Evolutionary conservation across 148 eudicot species (phyloP), one percentile per base, ranked within the genome.

Genomic region (Beta vulgaris): DNA sequence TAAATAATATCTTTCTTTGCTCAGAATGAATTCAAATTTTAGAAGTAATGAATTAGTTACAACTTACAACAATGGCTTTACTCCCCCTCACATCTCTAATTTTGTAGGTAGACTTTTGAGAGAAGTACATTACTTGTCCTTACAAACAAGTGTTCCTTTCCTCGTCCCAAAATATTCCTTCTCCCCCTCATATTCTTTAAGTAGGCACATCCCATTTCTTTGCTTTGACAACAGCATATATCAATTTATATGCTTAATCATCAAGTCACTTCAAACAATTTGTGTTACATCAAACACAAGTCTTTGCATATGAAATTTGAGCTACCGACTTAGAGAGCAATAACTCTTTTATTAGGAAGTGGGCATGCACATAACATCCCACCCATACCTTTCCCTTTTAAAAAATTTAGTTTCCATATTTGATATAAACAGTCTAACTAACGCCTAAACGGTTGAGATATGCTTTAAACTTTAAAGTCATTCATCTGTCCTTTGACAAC

Each of bases 71-170:
- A 18, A 49, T 21, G 8, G 23, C n/a, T 21, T 51, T 21, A n/a
- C 7, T 21, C 57, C 21, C 55, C 29, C 36, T 13, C 35, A 28
- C 7, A 32, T 25, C 6, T 2, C 35, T 11, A 14, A 35, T 3
- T 23, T 67, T 23, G 18, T 66, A 32, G 31, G 18, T 66, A 1
- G 42, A 34, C 19, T 64, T 31, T 11, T 15, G 68, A 44, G 31
- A 73, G 77, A 62, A 72, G 28, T 51, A 43, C 75, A 49, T 80
- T 74, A 40, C 79, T 63, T 81, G 76, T 39, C 80, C 76, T 55
- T 28, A 13, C 26, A 72, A 65, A 66, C 64, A 81, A 67, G 63
- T 1, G 10, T 73, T 43, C 66, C 75, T 67, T 72, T 72, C 36
- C 19, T 46, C 16, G 37, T 46, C 72, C 46, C 36, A 46, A 68